Evolutionary conservation across 2,329 filamentous ascomycete species (phyloP).

Genomic region (Cryphonectria naterciae): DNA sequence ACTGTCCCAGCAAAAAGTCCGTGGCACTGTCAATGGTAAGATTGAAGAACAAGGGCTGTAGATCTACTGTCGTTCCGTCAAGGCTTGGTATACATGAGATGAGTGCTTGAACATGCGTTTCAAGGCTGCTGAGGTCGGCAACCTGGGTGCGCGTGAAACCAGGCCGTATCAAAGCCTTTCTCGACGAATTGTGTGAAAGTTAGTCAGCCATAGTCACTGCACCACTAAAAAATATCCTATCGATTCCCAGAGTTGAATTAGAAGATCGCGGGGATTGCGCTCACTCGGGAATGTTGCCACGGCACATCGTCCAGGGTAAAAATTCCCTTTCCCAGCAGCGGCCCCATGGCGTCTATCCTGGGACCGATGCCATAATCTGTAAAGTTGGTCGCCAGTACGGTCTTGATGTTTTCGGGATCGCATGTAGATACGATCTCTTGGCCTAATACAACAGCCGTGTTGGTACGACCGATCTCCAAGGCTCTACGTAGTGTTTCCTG

Average conservation of each 20-base stretch:
- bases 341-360: slow-evolving; percentile 12
- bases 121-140: slow-evolving; percentile 12
- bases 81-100: slow-evolving; percentile 3
- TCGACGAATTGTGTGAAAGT: too few relatives aligned
- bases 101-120: background rate
- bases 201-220: too few relatives aligned
- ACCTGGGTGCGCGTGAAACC: slow-evolving; percentile 2
- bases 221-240: too few relatives aligned
- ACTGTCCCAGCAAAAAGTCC: slow-evolving; percentile 5
- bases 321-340: slow-evolving; percentile 19
- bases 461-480: too few relatives aligned
- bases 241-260: too few relatives aligned
- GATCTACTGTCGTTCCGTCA: slow-evolving; percentile 7
- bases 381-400: slow-evolving; percentile 18
- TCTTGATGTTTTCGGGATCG: slow-evolving; percentile 23
- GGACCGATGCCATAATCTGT: slow-evolving; percentile 12
- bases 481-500: too few relatives aligned
- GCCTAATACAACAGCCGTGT: too few relatives aligned
- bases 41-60: slow-evolving; percentile 8
- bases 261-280: too few relatives aligned
- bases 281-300: slow-evolving; percentile 4
- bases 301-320: slow-evolving; percentile 10
- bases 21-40: slow-evolving; percentile 17
- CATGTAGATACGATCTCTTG: too few relatives aligned
- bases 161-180: slow-evolving; percentile 10